Evolutionary conservation across 116 monocot species (phyloP), one percentile per base, ranked within the genome.

Genomic region (Cymodocea nodosa): DNA sequence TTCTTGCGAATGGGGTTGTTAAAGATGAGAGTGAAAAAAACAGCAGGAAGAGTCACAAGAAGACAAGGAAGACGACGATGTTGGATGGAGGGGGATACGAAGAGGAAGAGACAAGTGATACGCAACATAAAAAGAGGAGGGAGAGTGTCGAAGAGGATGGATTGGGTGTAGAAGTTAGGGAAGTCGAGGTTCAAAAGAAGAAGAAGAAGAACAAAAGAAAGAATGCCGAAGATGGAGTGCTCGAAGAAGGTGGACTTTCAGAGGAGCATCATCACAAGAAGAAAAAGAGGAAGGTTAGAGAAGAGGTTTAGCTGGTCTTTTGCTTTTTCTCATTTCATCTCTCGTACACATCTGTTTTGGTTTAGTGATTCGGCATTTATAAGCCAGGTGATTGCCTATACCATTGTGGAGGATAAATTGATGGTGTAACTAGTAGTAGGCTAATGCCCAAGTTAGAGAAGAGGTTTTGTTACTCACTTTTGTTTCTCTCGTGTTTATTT

Each of bases 231-330:
- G 25, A 50, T 23, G 24, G 23, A 51, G 64, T 11, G 3, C 6
- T 50, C 4, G 14, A 19, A 22, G 64, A 64, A 64, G 25, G 16
- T 64, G 20, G 48, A 15, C 13, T 4, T 25, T 1, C 14, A 20
- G 23, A 15, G 40, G 55, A 19, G 18, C 37, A 56, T 54, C 19
- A 56, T 12, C 58, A 59, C 15, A 23, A 49, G 44, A 35, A 63
- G 56, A 72, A 72, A 22, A 63, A 66, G 66, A 56, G 58, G 57
- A 66, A 58, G 6, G 23, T 66, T 19, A 49, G 30, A 30, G 25
- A 39, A 66, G 65, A 57, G 67, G 16, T 51, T 65, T 65, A 65
- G 65, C 22, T 15, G 10, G 23, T 23, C 18, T 12, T 65, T 65
- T 50, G 16, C 50, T 51, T 65, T 50, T 20, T 54, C 15, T 54